Percentiles rank a stretch among this genome's conserved stretches.
phyloP scores from a whole-genome alignment of 2,329 filamentous ascomycete species.

The Volutella citrinella region DNA sequence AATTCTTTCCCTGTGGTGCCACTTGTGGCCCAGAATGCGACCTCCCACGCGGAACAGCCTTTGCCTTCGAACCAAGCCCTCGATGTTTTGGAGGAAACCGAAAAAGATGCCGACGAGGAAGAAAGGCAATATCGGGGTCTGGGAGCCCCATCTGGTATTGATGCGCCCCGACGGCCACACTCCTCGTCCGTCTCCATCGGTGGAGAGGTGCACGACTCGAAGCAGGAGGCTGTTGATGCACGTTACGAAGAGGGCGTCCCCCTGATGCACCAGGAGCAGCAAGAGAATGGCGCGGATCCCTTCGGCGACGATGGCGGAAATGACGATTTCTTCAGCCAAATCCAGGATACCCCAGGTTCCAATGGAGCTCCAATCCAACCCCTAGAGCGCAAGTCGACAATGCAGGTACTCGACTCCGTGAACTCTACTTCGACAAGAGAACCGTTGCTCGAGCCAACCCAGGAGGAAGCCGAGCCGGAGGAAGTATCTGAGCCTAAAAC shows the following conservation, averaged over 20 bases:
- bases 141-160: slow-evolving; percentile 8
- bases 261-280: slow-evolving; percentile 44
- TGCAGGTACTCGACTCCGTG: slow-evolving; percentile 59
- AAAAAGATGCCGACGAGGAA: slow-evolving; percentile 44
- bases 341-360: slow-evolving; percentile 30
- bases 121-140: slow-evolving; percentile 32
- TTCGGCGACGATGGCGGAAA: slow-evolving; percentile 47
- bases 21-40: slow-evolving; percentile 29
- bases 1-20: slow-evolving; percentile 63
- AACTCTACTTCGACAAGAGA: slow-evolving; percentile 35
- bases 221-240: slow-evolving; percentile 48
- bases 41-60: slow-evolving; percentile 32
- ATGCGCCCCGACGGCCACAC: slow-evolving; percentile 17
- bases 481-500: slow-evolving; percentile 15
- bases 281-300: slow-evolving; percentile 19
- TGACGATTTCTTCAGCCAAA: slow-evolving; percentile 62
- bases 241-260: slow-evolving; percentile 71
- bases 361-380: slow-evolving; percentile 14
- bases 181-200: slow-evolving; percentile 38
- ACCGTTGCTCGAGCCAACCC: slow-evolving; percentile 29
- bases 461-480: slow-evolving; percentile 25
- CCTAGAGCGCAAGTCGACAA: slow-evolving; percentile 68
- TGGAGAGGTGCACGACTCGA: slow-evolving; percentile 38
- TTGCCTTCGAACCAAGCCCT: slow-evolving; percentile 50
- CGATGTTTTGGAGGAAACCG: slow-evolving; percentile 51